These are phyloP conservation scores for Byssoonygena ceratinophila DNA, from an alignment of 2,329 filamentous ascomycete genomes.

Conservation along the genomic window DNA sequence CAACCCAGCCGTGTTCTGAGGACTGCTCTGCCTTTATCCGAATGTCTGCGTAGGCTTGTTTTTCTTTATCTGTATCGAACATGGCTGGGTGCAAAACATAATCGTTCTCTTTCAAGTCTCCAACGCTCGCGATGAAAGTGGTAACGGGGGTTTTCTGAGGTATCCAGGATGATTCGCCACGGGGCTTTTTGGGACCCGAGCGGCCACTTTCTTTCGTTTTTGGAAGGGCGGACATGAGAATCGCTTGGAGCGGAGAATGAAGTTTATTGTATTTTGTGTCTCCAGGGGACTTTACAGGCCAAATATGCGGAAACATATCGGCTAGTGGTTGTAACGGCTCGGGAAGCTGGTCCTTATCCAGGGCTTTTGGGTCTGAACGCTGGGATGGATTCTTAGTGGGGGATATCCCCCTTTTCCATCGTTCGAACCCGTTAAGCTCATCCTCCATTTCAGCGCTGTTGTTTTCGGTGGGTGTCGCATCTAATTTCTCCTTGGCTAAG, in stretches of 20 bases:
- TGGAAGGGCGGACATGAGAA: slow-evolving; percentile 64
- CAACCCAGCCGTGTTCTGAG: slow-evolving; percentile 62
- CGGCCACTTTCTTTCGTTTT: slow-evolving; percentile 58
- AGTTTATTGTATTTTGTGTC: slow-evolving; percentile 71
- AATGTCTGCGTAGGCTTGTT: slow-evolving; percentile 42
- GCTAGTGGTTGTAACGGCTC: slow-evolving; percentile 55
- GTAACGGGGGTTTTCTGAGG: slow-evolving; percentile 73
- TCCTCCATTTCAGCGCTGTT: slow-evolving; percentile 15
- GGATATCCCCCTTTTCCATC: slow-evolving; percentile 34
- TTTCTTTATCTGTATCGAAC: slow-evolving; percentile 49
- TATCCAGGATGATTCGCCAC: slow-evolving; percentile 56
- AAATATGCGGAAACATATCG: slow-evolving; percentile 75
- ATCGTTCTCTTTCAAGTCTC: slow-evolving; percentile 71
- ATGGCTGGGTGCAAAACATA: slow-evolving; percentile 74
- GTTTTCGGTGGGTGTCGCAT: slow-evolving; percentile 7
- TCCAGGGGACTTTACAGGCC: slow-evolving; percentile 79
- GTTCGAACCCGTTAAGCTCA: slow-evolving; percentile 27
- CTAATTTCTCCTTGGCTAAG: slow-evolving; percentile 24
- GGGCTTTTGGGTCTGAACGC: slow-evolving; percentile 27
- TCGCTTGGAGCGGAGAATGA: slow-evolving; percentile 75
- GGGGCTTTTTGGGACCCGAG: slow-evolving; percentile 48
- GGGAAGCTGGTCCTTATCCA: slow-evolving; percentile 30
- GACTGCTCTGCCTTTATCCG: slow-evolving; percentile 44
- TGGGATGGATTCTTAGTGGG: slow-evolving; percentile 23
- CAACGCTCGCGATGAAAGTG: slow-evolving; percentile 59